phyloP scores from a whole-genome alignment of 257 asterid genomes.

The Nicotiana tomentosiformis region DNA sequence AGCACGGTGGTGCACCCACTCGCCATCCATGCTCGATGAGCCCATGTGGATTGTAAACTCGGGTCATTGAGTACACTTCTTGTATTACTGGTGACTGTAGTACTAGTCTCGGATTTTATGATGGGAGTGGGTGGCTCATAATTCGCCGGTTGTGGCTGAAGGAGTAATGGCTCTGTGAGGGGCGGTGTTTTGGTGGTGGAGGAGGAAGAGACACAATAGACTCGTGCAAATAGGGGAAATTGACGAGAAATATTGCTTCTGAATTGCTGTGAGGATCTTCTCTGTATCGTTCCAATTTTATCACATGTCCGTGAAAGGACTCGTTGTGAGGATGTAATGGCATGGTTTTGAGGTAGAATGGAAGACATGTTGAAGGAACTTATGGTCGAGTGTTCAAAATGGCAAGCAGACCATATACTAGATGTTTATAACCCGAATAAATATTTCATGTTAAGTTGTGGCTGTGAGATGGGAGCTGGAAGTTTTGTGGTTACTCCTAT shows the following conservation, averaged over 20 bases:
- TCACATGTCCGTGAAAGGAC: background rate
- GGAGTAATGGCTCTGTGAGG: background rate
- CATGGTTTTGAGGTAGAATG: constrained; percentile 16
- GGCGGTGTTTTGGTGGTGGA: constrained; percentile 7
- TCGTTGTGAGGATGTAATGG: constrained; percentile 5
- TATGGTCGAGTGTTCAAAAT: background rate
- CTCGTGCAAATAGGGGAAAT: background rate
- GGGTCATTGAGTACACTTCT: constrained; percentile 38
- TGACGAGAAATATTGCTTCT: background rate
- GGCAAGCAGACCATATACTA: background rate
- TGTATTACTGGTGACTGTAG: background rate
- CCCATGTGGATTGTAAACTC: constrained; percentile 58
- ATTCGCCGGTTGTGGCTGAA: background rate
- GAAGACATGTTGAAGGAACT: constrained; percentile 22
- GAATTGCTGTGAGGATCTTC: background rate
- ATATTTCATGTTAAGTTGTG: background rate
- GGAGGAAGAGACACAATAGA: constrained; percentile 22
- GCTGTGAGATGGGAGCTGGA: background rate
- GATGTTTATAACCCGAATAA: background rate
- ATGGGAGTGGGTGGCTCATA: background rate
- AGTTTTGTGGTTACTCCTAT: background rate
- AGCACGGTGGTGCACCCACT: constrained; percentile 73
- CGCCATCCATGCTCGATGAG: constrained; percentile 76
- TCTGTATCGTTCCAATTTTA: background rate
- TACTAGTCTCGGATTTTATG: background rate